phyloP scores from a whole-genome alignment of 441 rosid species.

The Biscutella auriculata region DNA sequence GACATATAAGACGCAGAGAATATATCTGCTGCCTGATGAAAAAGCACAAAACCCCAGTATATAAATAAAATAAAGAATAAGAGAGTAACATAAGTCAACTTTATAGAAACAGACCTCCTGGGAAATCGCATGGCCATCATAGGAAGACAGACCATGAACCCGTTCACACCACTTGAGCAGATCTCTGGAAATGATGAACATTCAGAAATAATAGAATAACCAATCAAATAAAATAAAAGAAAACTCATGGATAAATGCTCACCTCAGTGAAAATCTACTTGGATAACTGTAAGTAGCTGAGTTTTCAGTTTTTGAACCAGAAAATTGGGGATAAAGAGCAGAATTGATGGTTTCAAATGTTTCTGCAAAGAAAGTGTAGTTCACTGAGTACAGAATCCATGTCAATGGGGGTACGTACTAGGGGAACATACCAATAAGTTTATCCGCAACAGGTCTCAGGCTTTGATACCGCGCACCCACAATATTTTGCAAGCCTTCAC shows the following conservation, averaged over 20 bases:
- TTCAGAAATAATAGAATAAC: constrained; percentile 21
- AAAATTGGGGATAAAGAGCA: constrained; percentile 27
- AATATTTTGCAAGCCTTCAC: constrained; percentile 52
- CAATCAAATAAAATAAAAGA: not conserved
- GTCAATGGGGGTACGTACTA: constrained; percentile 1
- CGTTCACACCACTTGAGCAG: constrained; percentile 95
- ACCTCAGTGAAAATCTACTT: constrained; percentile 75
- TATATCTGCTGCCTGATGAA: constrained; percentile 68
- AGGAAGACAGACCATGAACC: constrained; percentile 46
- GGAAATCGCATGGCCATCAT: constrained; percentile 45
- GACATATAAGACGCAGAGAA: constrained; percentile 64
- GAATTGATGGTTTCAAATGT: constrained; percentile 51
- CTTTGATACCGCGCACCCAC: constrained; percentile 59
- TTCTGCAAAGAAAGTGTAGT: constrained; percentile 38
- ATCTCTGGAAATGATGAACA: constrained; percentile 48
- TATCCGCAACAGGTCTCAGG: constrained; percentile 52
- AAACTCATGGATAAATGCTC: constrained; percentile 11
- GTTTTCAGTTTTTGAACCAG: constrained; percentile 30
- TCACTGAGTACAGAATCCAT: constrained; percentile 8
- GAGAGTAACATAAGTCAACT: not conserved
- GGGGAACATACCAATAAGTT: constrained; percentile 56
- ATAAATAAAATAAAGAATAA: not conserved
- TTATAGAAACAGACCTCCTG: constrained; percentile 53
- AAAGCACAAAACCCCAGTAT: not conserved
- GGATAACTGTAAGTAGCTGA: constrained; percentile 28